Base-by-base conservation (phyloP, 2,329 filamentous ascomycete species). In the Xylariales sp. region DNA sequence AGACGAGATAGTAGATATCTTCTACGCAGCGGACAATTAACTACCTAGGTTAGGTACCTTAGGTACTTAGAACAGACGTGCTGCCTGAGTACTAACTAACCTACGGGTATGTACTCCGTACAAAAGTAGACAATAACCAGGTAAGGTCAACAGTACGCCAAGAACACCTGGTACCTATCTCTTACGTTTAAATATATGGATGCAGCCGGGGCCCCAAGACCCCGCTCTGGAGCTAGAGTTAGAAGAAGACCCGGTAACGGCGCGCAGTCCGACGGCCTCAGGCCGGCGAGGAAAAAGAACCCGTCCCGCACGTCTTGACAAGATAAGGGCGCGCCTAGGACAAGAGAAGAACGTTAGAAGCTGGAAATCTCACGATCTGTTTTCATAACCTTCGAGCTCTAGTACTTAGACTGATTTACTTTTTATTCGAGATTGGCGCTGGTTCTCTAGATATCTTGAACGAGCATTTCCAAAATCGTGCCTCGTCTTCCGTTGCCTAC, bases 211-310 rank as follows among this genome's bases (percentile, higher is more conserved):
- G 1, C 23, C 23, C 23, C 23, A 41, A 46, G 23, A 23, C 53
- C 59, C 54, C 48, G 36, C 59, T 53, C 32, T n/a, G 18, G 32
- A 32, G 23, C 39, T 2, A 14, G 41, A 32, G 23, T 23, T 2
- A 23, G 23, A 23, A 23, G 23, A 23, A 50, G 45, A 56, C 46
- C 67, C 67, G 59, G 67, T 68, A 62, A 57, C 66, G 66, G 66
- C 65, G 23, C 23, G 23, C 16, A 5, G 12, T 54, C 14, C 14
- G 39, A 14, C 39, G 39, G 12, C 10, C 39, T 41, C 12, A 41
- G 9, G 39, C 39, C 28, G 46, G 45, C 5, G 30, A 49, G 28
- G 28, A n/a, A 62, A n/a, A 6, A 62, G 41, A 41, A 45, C 8
- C 53, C 28, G 34, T 59, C 45, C 46, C 30, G 54, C 58, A 46